Evolutionary conservation across 2,329 filamentous ascomycete species (phyloP).

Genomic region (Chaetomium sp.): DNA sequence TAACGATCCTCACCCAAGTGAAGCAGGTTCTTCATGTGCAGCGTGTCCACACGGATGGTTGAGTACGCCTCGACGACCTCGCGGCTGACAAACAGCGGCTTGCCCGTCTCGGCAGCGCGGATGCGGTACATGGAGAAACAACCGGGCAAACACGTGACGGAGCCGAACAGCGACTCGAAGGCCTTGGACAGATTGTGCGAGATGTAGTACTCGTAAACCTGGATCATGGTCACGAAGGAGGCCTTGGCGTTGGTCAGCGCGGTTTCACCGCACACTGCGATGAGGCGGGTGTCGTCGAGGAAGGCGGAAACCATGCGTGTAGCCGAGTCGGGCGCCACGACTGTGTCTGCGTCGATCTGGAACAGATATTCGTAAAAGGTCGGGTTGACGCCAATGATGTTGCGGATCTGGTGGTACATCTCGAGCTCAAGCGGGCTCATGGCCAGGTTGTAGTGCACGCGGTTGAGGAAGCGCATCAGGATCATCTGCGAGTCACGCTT

Average conservation of each 20-base stretch:
- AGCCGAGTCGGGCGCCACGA: slow-evolving; percentile 81
- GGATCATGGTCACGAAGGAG: slow-evolving; percentile 96
- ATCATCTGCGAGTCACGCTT: slow-evolving; percentile 99
- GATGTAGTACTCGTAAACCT: slow-evolving; percentile 99
- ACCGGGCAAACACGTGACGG: slow-evolving; percentile 93
- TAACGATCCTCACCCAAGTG: slow-evolving; percentile 98
- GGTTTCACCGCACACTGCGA: slow-evolving; percentile 92
- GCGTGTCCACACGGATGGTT: slow-evolving; percentile 90
- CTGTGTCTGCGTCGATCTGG: slow-evolving; percentile 95
- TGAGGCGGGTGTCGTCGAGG: slow-evolving; percentile 85
- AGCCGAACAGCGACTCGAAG: slow-evolving; percentile 94
- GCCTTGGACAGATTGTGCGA: slow-evolving; percentile 96
- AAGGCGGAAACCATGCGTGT: slow-evolving; percentile 90
- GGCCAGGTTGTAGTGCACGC: slow-evolving; percentile 91
- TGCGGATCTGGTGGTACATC: slow-evolving; percentile 97
- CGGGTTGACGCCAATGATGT: slow-evolving; percentile 97
- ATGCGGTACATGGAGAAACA: slow-evolving; percentile 99
- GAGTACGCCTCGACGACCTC: slow-evolving; percentile 85
- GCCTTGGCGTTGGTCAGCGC: slow-evolving; percentile 86
- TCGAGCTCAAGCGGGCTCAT: slow-evolving; percentile 97
- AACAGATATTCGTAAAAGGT: slow-evolving; percentile 97
- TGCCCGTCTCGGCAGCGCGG: slow-evolving; percentile 86
- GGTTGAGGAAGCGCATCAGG: slow-evolving; percentile 97
- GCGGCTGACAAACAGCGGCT: slow-evolving; percentile 90
- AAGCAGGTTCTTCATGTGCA: slow-evolving; percentile 97